phyloP scores from a whole-genome alignment of 176 grass and related monocot species.

The Oryza brachyantha region DNA sequence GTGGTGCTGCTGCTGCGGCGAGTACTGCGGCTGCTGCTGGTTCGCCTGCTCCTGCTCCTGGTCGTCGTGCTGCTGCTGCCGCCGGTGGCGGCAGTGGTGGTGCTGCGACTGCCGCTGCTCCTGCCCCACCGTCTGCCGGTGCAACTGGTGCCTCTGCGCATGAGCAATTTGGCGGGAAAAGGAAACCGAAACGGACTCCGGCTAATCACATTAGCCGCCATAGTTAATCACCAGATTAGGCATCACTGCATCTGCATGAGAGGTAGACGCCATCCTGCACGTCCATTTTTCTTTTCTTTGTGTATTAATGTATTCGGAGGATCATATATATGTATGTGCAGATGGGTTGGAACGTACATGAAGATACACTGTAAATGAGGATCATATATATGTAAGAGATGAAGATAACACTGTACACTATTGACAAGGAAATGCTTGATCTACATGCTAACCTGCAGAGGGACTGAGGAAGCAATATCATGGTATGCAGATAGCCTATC shows the following conservation, averaged over 20 bases:
- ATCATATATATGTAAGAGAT: not conserved
- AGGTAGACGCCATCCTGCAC: not conserved
- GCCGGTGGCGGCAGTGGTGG: constrained; percentile 8
- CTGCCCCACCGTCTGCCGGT: constrained; percentile 24
- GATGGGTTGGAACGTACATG: not conserved
- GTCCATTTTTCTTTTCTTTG: not conserved
- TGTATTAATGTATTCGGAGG: constrained; percentile 11
- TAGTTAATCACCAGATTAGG: constrained; percentile 8
- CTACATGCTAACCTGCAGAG: not conserved
- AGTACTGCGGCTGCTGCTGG: constrained; percentile 45
- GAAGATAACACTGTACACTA: constrained; percentile 26
- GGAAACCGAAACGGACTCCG: not conserved
- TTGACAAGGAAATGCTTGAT: not conserved
- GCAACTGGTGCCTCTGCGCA: constrained; percentile 38
- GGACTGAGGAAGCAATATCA: not conserved
- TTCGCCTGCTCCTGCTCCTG: constrained; percentile 43
- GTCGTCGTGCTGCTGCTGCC: constrained; percentile 23
- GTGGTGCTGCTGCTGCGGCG: constrained; percentile 36
- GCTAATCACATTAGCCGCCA: not conserved
- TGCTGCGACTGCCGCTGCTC: constrained; percentile 6
- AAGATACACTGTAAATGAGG: no score
- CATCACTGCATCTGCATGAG: not conserved
- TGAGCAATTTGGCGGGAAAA: constrained; percentile 20
- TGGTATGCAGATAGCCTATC: not conserved
- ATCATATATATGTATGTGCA: not conserved